Evolutionary conservation across 2,329 filamentous ascomycete genomes (phyloP).

Genomic region (Exophiala mesophila): DNA sequence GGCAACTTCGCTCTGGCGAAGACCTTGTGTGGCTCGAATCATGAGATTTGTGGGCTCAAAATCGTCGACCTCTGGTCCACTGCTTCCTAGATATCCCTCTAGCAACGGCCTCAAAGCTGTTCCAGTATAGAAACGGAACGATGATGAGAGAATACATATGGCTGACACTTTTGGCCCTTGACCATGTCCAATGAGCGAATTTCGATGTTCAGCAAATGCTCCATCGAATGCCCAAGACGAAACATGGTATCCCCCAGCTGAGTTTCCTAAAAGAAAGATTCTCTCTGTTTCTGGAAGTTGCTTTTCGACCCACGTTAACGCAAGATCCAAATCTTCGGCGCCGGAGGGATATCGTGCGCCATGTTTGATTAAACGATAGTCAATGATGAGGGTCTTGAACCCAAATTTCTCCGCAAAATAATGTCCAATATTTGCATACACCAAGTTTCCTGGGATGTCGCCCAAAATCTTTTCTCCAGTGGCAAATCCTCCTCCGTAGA

Average conservation of each 20-base stretch:
- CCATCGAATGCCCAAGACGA: no score
- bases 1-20: no score
- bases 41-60: no score
- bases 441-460: conserved; percentile 20
- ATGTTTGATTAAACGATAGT: conserved; percentile 38
- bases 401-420: conserved; percentile 36
- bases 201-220: no score
- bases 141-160: no score
- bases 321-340: conserved; percentile 36
- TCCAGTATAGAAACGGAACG: no score
- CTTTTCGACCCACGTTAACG: conserved; percentile 34
- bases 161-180: no score
- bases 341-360: conserved; percentile 40
- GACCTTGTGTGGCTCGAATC: no score
- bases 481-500: conserved; percentile 41
- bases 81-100: no score
- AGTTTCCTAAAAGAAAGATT: conserved; percentile 39
- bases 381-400: conserved; percentile 34
- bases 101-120: no score
- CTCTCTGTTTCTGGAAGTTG: conserved; percentile 29
- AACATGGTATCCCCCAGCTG: conserved; percentile 38
- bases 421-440: conserved; percentile 37
- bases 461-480: conserved; percentile 32
- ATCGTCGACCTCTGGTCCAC: no score
- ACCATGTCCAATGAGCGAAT: no score